Evolutionary conservation across 306 rosid species (phyloP).

Genomic region (Cucurbita moschata): DNA sequence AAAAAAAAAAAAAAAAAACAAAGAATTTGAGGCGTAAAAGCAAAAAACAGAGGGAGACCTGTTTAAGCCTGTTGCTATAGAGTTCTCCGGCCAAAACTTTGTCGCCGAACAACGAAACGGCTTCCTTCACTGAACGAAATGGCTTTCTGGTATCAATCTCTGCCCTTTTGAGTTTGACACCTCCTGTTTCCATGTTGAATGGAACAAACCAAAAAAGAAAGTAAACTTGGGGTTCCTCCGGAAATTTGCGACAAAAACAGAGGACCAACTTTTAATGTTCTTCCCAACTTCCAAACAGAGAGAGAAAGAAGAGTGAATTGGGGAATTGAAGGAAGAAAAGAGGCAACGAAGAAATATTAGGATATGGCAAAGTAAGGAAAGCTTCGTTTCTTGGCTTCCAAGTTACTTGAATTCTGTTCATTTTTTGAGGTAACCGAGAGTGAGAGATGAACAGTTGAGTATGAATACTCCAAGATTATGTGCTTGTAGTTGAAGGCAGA

Average conservation of each 20-base stretch:
- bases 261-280: neutral
- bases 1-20: too few relatives aligned
- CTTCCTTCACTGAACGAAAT: slow-evolving; percentile 83
- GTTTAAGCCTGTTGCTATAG: slow-evolving; percentile 48
- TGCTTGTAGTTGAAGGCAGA: neutral
- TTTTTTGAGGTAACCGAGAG: neutral
- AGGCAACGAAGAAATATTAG: neutral
- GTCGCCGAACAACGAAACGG: slow-evolving; percentile 77
- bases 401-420: slow-evolving; percentile 76
- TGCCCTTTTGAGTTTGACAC: slow-evolving; percentile 6
- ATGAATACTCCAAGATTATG: neutral
- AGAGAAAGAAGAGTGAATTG: slow-evolving; percentile 1
- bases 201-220: neutral
- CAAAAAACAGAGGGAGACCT: slow-evolving; percentile 26
- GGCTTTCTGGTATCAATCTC: slow-evolving; percentile 21
- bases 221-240: neutral
- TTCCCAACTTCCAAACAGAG: neutral
- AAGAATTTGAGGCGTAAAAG: neutral
- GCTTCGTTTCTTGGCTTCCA: slow-evolving; percentile 98
- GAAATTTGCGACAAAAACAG: neutral
- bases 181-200: slow-evolving; percentile 7
- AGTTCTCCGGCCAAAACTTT: slow-evolving; percentile 67
- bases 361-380: neutral
- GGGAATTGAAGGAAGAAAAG: neutral
- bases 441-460: neutral